Evolutionary conservation across 306 rosid species (phyloP).

Genomic region (Sphenostylis stenocarpa): DNA sequence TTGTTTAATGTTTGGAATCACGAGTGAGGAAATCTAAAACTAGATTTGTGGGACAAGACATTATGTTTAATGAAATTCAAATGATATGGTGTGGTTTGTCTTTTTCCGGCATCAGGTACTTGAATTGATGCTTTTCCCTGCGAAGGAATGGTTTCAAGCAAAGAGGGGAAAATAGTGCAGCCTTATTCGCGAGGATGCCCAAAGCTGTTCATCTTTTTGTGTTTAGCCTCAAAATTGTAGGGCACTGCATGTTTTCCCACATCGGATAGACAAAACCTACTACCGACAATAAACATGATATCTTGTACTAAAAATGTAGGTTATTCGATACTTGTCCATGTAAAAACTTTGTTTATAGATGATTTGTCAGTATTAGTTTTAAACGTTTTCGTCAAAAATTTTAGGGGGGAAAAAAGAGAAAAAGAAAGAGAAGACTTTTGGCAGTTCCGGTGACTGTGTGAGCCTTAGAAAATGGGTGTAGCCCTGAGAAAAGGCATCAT

Average conservation of each 20-base stretch:
- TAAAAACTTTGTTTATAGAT: too few relatives aligned
- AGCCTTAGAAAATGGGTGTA: constrained; percentile 35
- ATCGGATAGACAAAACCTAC: neutral
- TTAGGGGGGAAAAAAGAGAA: too few relatives aligned
- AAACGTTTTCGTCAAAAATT: too few relatives aligned
- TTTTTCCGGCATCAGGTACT: constrained; percentile 34
- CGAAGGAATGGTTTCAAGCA: constrained; percentile 39
- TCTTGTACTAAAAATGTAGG: too few relatives aligned
- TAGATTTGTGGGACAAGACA: constrained; percentile 27
- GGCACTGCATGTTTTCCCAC: constrained; percentile 29
- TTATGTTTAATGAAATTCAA: neutral
- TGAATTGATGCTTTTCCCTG: constrained; percentile 39
- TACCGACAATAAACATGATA: too few relatives aligned
- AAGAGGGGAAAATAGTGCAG: constrained; percentile 40
- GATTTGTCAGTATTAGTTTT: too few relatives aligned
- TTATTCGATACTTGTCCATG: too few relatives aligned
- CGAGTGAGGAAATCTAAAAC: constrained; percentile 11
- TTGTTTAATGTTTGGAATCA: constrained; percentile 10
- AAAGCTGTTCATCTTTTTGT: constrained; percentile 51
- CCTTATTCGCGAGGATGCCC: constrained; percentile 47
- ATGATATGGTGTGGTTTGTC: constrained; percentile 28
- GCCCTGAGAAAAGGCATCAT: constrained; percentile 49
- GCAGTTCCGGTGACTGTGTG: constrained; percentile 38
- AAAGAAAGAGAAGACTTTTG: constrained; percentile 7
- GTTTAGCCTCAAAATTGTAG: constrained; percentile 56